Evolutionary conservation across 176 grass and related monocot genomes (phyloP).

Genomic region (Oropetium thomaeum): DNA sequence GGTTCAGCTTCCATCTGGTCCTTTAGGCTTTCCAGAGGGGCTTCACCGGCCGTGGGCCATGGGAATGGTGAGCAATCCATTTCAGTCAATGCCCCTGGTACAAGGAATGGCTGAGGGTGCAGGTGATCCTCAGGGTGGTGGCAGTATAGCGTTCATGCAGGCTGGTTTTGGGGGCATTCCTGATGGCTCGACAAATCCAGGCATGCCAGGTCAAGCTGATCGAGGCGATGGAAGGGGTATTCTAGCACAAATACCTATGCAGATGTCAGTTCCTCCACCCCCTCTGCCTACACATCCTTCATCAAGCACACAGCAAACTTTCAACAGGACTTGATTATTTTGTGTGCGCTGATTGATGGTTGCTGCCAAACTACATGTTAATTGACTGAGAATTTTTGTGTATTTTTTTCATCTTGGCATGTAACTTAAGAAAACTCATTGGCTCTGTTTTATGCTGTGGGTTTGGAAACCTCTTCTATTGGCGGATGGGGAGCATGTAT

Average conservation of each 20-base stretch:
- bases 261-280: constrained; percentile 55
- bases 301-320: constrained; percentile 52
- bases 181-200: constrained; percentile 37
- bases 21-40: constrained; percentile 40
- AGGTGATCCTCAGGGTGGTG: constrained; percentile 52
- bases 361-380: constrained; percentile 23
- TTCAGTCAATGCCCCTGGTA: constrained; percentile 47
- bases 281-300: constrained; percentile 50
- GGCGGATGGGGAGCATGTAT: constrained; percentile 11
- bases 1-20: constrained; percentile 39
- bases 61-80: constrained; percentile 57
- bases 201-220: constrained; percentile 45
- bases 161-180: constrained; percentile 50
- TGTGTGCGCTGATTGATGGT: constrained; percentile 13
- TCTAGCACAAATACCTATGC: constrained; percentile 51
- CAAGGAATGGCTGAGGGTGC: constrained; percentile 54
- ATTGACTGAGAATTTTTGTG: not conserved
- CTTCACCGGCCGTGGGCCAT: constrained; percentile 60
- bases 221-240: constrained; percentile 55
- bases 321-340: constrained; percentile 47
- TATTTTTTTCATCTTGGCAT: constrained; percentile 6
- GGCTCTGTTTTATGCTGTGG: not conserved
- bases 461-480: not conserved
- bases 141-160: constrained; percentile 57
- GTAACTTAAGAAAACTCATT: constrained; percentile 4